phyloP scores from a whole-genome alignment of 768 basidiomycete species.

The Psilocybe cubensis region DNA sequence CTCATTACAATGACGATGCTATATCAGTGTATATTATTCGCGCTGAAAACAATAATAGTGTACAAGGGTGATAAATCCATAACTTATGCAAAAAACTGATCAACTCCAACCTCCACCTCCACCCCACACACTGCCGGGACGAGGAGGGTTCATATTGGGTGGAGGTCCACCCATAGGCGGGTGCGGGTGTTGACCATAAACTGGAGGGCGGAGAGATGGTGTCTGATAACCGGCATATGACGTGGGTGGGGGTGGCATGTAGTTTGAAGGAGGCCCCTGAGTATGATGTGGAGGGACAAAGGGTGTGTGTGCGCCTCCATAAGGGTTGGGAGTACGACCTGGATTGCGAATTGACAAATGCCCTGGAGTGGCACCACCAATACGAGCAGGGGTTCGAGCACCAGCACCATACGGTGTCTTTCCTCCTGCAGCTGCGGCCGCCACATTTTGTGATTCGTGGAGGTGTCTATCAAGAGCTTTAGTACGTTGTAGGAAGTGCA shows the following conservation, averaged over 20 bases:
- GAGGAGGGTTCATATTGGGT: constrained; percentile 67
- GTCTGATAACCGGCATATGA: constrained; percentile 54
- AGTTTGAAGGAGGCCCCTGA: constrained; percentile 26
- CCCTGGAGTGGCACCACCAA: constrained; percentile 80
- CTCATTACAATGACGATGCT: not conserved
- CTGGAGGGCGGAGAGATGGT: constrained; percentile 42
- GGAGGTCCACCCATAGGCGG: constrained; percentile 42
- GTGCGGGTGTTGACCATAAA: constrained; percentile 44
- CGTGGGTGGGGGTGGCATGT: constrained; percentile 27
- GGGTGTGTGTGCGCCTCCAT: constrained; percentile 54
- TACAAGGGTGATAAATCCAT: not conserved
- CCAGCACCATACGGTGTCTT: constrained; percentile 84
- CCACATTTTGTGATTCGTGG: constrained; percentile 72
- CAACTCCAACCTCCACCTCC: constrained; percentile 10
- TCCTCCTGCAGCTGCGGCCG: constrained; percentile 55
- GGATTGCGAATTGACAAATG: constrained; percentile 68
- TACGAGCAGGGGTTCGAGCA: constrained; percentile 76
- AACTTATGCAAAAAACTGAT: constrained; percentile 3
- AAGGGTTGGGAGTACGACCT: constrained; percentile 82
- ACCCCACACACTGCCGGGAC: constrained; percentile 36
- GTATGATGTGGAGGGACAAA: constrained; percentile 32
- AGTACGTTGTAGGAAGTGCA: not conserved
- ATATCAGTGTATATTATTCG: constrained; percentile 6
- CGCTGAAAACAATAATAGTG: constrained; percentile 11
- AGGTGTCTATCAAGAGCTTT: constrained; percentile 56